Evolutionary conservation across 208 protist genomes (phyloP), one percentile per base, ranked within the genome.

Genomic region (Sergeia podlipaevii): DNA sequence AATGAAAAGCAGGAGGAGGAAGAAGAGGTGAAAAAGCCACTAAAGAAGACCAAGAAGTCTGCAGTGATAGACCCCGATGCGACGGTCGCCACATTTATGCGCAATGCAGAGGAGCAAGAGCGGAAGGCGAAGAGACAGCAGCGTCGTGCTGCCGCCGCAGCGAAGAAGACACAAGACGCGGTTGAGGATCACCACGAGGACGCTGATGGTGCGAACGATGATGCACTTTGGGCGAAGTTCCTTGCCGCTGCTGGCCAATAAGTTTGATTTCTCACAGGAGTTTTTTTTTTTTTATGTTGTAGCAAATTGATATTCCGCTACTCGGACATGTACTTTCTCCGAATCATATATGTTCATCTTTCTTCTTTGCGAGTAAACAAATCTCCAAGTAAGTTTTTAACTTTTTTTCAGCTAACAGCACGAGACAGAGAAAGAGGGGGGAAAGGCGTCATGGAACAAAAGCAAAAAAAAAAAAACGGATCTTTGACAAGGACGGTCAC

Each of bases 51-150:
- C 50, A 36, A 52, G 41, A 29, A 71, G 28, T 23, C 27, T 5
- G 41, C 13, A n/a, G n/a, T n/a, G n/a, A n/a, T n/a, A 5, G 50
- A 62, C 33, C 0, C 43, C 30, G 59, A 77, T n/a, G 74, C 61
- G 5, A 85, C 72, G 26, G 77, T 85, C 30, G 75, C 70, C 23
- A 79, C 73, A n/a, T 83, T 75, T 64, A 42, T 60, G 34, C 49
- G 63, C 32, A 69, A 80, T 33, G 48, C 77, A 60, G 68, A 73
- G 28, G 70, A 70, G 45, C 59, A 70, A 53, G 71, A 85, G 46
- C 65, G 65, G 18, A 80, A 77, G 60, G 59, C 54, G 4, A 67
- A 75, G 51, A 49, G 60, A 4, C 65, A 72, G 28, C 48, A 83
- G 21, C 64, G 64, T 13, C 67, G 60, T 13, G 15, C 32, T 20